These are phyloP conservation scores for Fusarium transvaalense DNA, from an alignment of 2,329 filamentous ascomycete genomes.

Conservation along the genomic window DNA sequence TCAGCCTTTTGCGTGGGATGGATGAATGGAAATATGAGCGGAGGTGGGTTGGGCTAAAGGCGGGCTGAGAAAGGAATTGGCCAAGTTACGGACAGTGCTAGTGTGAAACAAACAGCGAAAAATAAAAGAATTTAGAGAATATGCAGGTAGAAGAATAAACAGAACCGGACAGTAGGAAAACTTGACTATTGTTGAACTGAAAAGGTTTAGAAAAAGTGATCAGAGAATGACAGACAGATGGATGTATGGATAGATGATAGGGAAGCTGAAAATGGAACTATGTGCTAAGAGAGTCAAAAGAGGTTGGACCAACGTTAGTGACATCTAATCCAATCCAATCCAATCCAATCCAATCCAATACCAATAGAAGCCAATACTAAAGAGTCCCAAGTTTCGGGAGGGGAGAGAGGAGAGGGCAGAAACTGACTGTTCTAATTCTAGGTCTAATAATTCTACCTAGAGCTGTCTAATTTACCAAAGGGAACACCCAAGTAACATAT, in stretches of 20 bases:
- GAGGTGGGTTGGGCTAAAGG: slow-evolving; percentile 13
- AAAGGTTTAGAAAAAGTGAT: slow-evolving; percentile 6
- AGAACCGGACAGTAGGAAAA: slow-evolving; percentile 13
- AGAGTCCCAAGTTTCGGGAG: slow-evolving; percentile 10
- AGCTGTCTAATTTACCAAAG: background rate
- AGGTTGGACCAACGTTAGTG: slow-evolving; percentile 19
- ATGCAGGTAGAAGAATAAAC: slow-evolving; percentile 3
- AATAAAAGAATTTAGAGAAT: background rate
- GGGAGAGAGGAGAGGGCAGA: background rate
- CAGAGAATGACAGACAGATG: background rate
- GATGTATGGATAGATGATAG: slow-evolving; percentile 10
- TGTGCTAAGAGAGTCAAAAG: slow-evolving; percentile 28
- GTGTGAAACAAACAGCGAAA: background rate
- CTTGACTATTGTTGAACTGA: slow-evolving; percentile 18
- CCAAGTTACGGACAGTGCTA: slow-evolving; percentile 7
- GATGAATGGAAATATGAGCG: slow-evolving; percentile 8
- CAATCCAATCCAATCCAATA: background rate
- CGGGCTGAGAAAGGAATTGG: slow-evolving; percentile 9
- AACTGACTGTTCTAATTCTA: background rate
- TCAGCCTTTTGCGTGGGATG: slow-evolving; percentile 47
- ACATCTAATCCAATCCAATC: background rate
- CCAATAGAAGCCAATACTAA: background rate
- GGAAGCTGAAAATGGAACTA: slow-evolving; percentile 4
- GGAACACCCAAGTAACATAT: background rate
- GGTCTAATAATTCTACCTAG: background rate